Percentiles rank a stretch among this genome's conserved stretches.
Evolutionary conservation across 2,329 filamentous ascomycete species (phyloP).

Genomic region (Cadophora gregata): DNA sequence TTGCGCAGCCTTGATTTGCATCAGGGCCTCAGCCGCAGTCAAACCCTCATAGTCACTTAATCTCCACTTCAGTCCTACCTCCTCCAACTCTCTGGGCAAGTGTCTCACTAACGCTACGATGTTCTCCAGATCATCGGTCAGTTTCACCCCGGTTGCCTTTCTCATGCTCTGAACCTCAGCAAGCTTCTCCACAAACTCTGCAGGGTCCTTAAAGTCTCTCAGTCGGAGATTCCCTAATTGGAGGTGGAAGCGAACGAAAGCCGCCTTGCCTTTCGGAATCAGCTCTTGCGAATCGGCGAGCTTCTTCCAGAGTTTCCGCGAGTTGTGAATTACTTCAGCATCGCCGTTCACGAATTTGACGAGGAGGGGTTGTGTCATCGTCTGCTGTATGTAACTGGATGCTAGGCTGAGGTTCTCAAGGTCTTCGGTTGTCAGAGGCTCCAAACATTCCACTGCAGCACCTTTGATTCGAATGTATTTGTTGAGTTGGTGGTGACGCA

Average conservation of each 20-base stretch:
- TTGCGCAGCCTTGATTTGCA: background rate
- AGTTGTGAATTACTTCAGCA: background rate
- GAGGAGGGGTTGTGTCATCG: background rate
- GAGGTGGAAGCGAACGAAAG: slow-evolving; percentile 3
- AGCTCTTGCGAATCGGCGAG: background rate
- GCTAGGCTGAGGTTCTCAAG: background rate
- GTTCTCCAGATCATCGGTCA: slow-evolving; percentile 12
- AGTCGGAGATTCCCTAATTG: background rate
- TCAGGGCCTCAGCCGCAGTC: slow-evolving; percentile 1
- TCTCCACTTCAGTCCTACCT: slow-evolving; percentile 10
- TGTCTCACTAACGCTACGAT: slow-evolving; percentile 1
- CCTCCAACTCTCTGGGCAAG: slow-evolving; percentile 6
- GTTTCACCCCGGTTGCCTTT: background rate
- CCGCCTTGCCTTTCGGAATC: slow-evolving; percentile 9
- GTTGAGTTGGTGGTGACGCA: slow-evolving; percentile 7
- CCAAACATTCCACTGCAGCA: background rate
- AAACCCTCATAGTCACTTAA: slow-evolving; percentile 9
- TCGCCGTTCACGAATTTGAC: background rate
- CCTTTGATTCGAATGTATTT: slow-evolving; percentile 8
- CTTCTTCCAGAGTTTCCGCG: slow-evolving; percentile 10
- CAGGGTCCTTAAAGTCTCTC: background rate
- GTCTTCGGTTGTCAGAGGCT: background rate
- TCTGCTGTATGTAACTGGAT: slow-evolving; percentile 12
- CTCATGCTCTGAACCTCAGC: slow-evolving; percentile 1
- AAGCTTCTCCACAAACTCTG: background rate